Base-by-base conservation (phyloP, 352 stramenopile genomes). In the Globisporangium lucens region DNA sequence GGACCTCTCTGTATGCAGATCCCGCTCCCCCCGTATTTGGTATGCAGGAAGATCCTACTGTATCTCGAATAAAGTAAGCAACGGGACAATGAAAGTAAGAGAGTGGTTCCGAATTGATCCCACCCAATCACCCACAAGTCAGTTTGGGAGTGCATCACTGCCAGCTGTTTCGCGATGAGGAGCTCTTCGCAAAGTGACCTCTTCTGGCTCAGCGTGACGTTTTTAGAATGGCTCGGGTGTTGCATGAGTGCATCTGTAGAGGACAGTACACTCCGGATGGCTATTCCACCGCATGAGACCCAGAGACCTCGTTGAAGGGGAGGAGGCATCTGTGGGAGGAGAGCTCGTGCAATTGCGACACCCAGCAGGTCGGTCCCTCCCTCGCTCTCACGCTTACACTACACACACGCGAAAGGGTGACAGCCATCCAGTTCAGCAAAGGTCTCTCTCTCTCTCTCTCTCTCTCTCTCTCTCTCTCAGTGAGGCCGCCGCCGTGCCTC, bases 391-490 rank as follows among this genome's bases (percentile, higher is more conserved):
- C 24, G 4, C 27, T 33, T 33, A 22, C 53, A 24, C 24, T 24
- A 24, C 52, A 58, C 53, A 62, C 33, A n/a, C 56, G n/a, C n/a
- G 8, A 47, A 36, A 58, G 20, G 53, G 27, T 58, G 53, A 58
- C 53, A 30, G 13, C 22, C 49, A 33, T 20, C 24, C 51, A 30
- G 51, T 57, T 22, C 24, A 22, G 27, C 51, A 29, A 35, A 41
- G 27, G 13, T 13, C 12, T 49, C 5, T 49, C 41, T 49, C 41
- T 49, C 41, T 49, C 41, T 13, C 12, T 49, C 5, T 49, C 41
- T 49, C 41, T 49, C 41, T 49, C 41, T 13, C 12, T 49, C 5
- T 13, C 12, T 49, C 5, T 49, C 41, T 49, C 41, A 49, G 41
- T 49, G 41, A n/a, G 15, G 41, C 41, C 36, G 36, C 36, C 10